phyloP scores from a whole-genome alignment of 768 basidiomycete species.

The Coprinopsis sp. region DNA sequence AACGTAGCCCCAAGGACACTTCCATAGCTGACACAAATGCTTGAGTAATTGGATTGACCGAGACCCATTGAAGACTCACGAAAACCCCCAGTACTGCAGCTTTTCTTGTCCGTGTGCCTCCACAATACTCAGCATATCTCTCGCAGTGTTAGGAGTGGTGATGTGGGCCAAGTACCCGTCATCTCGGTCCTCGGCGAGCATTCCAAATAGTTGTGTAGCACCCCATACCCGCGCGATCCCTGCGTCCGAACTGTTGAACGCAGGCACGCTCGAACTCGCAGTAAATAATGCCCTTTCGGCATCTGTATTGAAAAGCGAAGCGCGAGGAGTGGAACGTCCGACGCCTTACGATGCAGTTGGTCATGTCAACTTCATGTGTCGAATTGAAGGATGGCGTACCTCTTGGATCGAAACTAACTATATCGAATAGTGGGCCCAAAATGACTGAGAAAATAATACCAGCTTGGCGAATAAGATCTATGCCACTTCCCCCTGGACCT shows the following conservation, averaged over 20 bases:
- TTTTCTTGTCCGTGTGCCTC: conserved; percentile 27
- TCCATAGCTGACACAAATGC: conserved; percentile 16
- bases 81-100: conserved; percentile 32
- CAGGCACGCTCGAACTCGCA: conserved; percentile 15
- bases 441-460: conserved; percentile 25
- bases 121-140: conserved; percentile 34
- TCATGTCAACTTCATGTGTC: too few relatives aligned
- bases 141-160: conserved; percentile 32
- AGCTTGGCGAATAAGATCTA: conserved; percentile 19
- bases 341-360: conserved; percentile 26
- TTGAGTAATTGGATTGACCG: too few relatives aligned
- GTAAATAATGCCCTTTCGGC: conserved; percentile 25
- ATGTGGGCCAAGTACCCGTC: conserved; percentile 26
- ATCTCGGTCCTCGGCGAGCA: conserved; percentile 28
- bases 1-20: conserved; percentile 19
- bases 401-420: conserved; percentile 45
- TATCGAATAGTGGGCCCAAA: conserved; percentile 40
- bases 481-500: conserved; percentile 45
- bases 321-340: conserved; percentile 28
- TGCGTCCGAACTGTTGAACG: conserved; percentile 21
- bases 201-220: conserved; percentile 24
- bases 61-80: conserved; percentile 13
- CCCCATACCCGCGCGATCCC: conserved; percentile 29
- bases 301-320: conserved; percentile 31
- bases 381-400: conserved; percentile 21